These are phyloP conservation scores for Boletus sp. DNA, from an alignment of 768 basidiomycete genomes.

Conservation along the genomic window DNA sequence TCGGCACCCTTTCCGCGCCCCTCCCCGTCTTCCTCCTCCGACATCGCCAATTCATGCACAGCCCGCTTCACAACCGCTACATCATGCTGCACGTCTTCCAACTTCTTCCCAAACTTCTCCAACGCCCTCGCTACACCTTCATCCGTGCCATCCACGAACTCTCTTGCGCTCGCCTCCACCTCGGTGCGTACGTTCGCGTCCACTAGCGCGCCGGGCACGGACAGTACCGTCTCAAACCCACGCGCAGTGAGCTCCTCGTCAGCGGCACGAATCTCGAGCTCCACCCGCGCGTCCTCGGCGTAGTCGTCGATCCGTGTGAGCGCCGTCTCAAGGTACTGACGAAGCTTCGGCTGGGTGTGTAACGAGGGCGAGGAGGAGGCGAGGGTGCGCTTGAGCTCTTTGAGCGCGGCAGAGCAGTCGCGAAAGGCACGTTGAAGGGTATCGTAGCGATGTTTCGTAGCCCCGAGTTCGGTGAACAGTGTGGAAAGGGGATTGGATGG, in stretches of 20 bases:
- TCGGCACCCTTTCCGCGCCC: neutral
- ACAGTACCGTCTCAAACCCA: slow-evolving; percentile 68
- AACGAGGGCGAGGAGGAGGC: slow-evolving; percentile 4
- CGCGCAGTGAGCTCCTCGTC: slow-evolving; percentile 65
- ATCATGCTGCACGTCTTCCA: slow-evolving; percentile 75
- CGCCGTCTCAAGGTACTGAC: slow-evolving; percentile 43
- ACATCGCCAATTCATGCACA: slow-evolving; percentile 41
- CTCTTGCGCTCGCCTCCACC: slow-evolving; percentile 47
- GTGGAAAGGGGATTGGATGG: slow-evolving; percentile 9
- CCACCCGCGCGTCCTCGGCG: slow-evolving; percentile 76
- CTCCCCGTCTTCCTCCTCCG: neutral
- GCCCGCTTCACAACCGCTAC: slow-evolving; percentile 64
- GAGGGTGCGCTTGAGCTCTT: slow-evolving; percentile 44
- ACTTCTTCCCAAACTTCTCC: slow-evolving; percentile 51
- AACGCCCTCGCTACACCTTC: slow-evolving; percentile 35
- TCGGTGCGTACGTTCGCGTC: slow-evolving; percentile 30
- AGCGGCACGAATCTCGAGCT: slow-evolving; percentile 72
- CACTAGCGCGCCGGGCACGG: slow-evolving; percentile 47
- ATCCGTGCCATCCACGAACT: slow-evolving; percentile 31
- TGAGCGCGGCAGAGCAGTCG: slow-evolving; percentile 66
- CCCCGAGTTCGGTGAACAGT: slow-evolving; percentile 46
- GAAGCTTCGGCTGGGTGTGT: neutral
- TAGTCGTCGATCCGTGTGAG: slow-evolving; percentile 67
- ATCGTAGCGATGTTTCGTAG: slow-evolving; percentile 54
- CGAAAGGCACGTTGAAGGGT: slow-evolving; percentile 59